phyloP scores from a whole-genome alignment of 257 asterid genomes.

The Fraxinus pennsylvanica region DNA sequence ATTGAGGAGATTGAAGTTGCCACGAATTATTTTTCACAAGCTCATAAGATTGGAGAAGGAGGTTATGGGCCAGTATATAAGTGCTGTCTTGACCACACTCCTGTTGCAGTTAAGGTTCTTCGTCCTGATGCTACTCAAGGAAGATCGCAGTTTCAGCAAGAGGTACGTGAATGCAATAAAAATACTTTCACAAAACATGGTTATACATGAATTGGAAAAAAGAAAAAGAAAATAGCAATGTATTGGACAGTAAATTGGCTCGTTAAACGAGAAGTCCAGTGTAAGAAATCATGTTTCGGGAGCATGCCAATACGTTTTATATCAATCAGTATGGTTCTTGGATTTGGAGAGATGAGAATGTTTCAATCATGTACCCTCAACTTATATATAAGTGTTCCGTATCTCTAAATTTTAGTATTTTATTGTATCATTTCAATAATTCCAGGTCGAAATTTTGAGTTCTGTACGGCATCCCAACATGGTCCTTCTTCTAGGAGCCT shows the following conservation, averaged over 20 bases:
- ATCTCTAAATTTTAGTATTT: background rate
- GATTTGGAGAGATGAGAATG: background rate
- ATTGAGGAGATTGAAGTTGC: constrained; percentile 49
- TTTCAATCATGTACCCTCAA: background rate
- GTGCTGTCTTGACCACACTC: constrained; percentile 43
- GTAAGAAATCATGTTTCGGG: background rate
- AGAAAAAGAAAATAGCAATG: no score
- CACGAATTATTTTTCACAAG: constrained; percentile 36
- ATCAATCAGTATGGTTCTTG: no score
- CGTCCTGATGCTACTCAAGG: constrained; percentile 47
- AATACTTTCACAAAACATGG: background rate
- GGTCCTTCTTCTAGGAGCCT: constrained; percentile 45
- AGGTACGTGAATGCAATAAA: constrained; percentile 23
- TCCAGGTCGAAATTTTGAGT: constrained; percentile 39
- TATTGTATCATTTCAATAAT: background rate
- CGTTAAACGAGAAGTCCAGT: background rate
- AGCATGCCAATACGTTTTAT: background rate
- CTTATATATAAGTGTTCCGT: background rate
- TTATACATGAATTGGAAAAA: background rate
- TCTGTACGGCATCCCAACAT: constrained; percentile 41
- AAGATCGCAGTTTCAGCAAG: constrained; percentile 45
- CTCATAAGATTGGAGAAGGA: constrained; percentile 51
- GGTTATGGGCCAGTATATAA: constrained; percentile 47
- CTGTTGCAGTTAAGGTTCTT: constrained; percentile 47
- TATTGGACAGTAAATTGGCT: background rate